A percentile compares a stretch with the other conserved stretches of the same genome.
These are phyloP conservation scores for Heterobasidion occidentale DNA, from an alignment of 1,284 basidiomycete species.

Conservation along the genomic window DNA sequence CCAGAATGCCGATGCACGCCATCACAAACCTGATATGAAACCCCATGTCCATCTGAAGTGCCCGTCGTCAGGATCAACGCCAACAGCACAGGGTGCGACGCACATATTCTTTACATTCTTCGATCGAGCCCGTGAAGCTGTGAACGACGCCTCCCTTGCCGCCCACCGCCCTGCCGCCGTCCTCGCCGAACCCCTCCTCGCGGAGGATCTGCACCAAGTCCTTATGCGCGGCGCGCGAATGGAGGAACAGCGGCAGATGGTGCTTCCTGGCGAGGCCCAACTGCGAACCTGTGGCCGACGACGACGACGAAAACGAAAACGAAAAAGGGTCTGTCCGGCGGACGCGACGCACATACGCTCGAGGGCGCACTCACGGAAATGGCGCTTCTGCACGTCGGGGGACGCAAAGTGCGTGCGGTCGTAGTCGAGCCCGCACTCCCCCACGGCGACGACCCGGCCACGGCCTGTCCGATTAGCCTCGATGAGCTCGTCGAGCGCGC, in stretches of 20 bases:
- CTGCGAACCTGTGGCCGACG: slow-evolving; percentile 38
- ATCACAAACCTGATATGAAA: slow-evolving; percentile 49
- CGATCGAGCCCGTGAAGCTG: slow-evolving; percentile 71
- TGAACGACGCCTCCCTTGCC: slow-evolving; percentile 77
- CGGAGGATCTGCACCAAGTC: slow-evolving; percentile 68
- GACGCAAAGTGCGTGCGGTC: slow-evolving; percentile 73
- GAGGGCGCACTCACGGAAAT: slow-evolving; percentile 47
- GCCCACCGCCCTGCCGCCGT: slow-evolving; percentile 47
- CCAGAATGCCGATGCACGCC: not conserved
- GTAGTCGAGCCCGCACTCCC: slow-evolving; percentile 88
- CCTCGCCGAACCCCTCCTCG: slow-evolving; percentile 56
- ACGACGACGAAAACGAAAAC: not conserved
- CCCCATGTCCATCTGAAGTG: slow-evolving; percentile 55
- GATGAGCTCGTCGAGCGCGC: slow-evolving; percentile 52
- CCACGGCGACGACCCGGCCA: slow-evolving; percentile 68
- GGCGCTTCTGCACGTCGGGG: slow-evolving; percentile 53
- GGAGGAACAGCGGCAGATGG: slow-evolving; percentile 78
- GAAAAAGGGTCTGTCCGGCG: not conserved
- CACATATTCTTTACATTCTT: slow-evolving; percentile 68
- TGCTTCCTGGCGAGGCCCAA: slow-evolving; percentile 66
- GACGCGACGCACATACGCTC: not conserved
- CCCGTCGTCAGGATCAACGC: not conserved
- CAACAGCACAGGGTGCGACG: slow-evolving; percentile 16
- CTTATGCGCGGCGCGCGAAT: slow-evolving; percentile 70
- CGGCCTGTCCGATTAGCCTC: slow-evolving; percentile 42